Conservation (phyloP, 768 basidiomycete species). For the Podaxis sp. region DNA sequence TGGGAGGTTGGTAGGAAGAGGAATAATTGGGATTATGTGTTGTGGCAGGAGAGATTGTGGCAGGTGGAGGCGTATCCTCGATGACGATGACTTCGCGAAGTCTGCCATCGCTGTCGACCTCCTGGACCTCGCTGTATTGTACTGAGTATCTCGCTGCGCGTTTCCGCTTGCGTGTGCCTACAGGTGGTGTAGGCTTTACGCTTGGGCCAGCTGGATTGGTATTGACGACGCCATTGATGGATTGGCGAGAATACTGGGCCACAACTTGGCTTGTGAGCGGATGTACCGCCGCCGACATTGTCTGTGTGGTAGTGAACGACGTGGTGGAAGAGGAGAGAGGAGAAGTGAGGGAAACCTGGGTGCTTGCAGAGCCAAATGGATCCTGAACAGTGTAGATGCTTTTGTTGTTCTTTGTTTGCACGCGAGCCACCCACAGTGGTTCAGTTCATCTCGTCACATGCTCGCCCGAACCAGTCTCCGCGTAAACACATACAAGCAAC, state of each 20-base stretch:
- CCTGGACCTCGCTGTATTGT: conserved; percentile 86
- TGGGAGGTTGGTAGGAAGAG: conserved; percentile 76
- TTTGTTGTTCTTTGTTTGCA: conserved; percentile 38
- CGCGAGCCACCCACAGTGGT: conserved; percentile 13
- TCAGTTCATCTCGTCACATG: conserved; percentile 12
- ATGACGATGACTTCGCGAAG: conserved; percentile 89
- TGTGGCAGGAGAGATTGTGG: conserved; percentile 75
- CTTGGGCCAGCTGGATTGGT: conserved; percentile 52
- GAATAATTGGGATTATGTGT: conserved; percentile 73
- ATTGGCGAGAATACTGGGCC: conserved; percentile 65
- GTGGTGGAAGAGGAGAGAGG: conserved; percentile 45
- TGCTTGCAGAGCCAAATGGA: conserved; percentile 41
- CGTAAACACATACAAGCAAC: conserved; percentile 41
- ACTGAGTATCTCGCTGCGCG: conserved; percentile 79
- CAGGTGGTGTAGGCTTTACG: conserved; percentile 69
- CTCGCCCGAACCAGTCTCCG: conserved; percentile 2
- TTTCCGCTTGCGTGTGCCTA: conserved; percentile 79
- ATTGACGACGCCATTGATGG: conserved; percentile 43
- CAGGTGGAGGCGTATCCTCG: conserved; percentile 87
- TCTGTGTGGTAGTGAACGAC: conserved; percentile 47
- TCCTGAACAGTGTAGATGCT: conserved; percentile 36
- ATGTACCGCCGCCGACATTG: conserved; percentile 77
- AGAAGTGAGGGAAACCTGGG: conserved; percentile 31
- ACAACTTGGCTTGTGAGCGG: conserved; percentile 60
- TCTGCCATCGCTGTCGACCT: conserved; percentile 76